Conservation (phyloP, 257 asterid genomes). For the Scutellaria barbata region DNA sequence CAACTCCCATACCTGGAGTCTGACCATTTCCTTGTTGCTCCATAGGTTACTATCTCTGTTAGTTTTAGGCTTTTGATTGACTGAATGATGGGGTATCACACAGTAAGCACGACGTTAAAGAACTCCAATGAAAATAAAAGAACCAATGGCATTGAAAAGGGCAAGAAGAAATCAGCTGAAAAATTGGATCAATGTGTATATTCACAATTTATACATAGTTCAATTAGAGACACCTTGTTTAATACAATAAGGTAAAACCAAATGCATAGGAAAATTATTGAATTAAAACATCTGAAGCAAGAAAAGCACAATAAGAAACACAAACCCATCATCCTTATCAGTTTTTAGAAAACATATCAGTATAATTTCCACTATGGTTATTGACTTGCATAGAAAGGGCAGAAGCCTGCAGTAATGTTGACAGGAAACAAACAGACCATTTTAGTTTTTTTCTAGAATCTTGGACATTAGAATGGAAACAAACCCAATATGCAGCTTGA, state of each 20-base stretch:
- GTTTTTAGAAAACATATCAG: background rate
- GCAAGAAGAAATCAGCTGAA: background rate
- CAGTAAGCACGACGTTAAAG: constrained; percentile 4
- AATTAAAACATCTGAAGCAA: constrained; percentile 10
- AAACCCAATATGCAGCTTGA: constrained; percentile 15
- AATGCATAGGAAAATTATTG: background rate
- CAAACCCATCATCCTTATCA: background rate
- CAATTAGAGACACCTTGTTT: background rate
- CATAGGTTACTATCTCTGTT: constrained; percentile 46
- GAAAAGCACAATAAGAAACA: background rate
- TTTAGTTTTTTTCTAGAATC: background rate
- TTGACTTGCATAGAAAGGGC: background rate
- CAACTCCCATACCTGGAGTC: constrained; percentile 65
- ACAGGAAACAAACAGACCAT: background rate
- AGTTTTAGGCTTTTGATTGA: constrained; percentile 31
- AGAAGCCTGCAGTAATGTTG: background rate
- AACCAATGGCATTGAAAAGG: background rate
- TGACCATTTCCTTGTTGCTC: constrained; percentile 96
- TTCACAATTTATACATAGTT: background rate
- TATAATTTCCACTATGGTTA: background rate
- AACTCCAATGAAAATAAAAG: background rate
- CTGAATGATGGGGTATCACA: background rate
- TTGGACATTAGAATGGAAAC: constrained; percentile 1
- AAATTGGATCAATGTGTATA: background rate
- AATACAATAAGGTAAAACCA: constrained; percentile 7